A percentile compares a stretch with the other conserved stretches of the same genome.
phyloP scores from a whole-genome alignment of 2,329 filamentous ascomycete species.

The Fusarium newnesense region DNA sequence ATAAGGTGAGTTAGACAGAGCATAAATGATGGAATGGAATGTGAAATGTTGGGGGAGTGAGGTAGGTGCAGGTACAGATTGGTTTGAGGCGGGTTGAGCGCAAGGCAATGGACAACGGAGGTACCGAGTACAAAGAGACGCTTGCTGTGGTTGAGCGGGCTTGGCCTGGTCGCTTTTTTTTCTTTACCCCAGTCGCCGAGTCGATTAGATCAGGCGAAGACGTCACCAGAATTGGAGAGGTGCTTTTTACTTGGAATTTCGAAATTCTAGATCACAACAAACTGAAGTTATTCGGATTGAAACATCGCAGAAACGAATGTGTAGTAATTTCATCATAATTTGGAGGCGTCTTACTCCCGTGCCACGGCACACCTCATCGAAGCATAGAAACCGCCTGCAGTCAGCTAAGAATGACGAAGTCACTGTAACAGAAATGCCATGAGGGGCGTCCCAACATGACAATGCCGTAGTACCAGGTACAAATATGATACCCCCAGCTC shows the following conservation, averaged over 20 bases:
- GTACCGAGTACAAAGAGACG: constrained; percentile 30
- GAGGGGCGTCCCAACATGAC: constrained; percentile 32
- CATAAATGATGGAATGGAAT: constrained; percentile 29
- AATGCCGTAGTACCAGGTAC: constrained; percentile 24
- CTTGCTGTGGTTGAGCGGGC: constrained; percentile 26
- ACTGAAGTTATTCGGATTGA: neutral
- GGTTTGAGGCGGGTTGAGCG: constrained; percentile 21
- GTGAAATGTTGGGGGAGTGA: constrained; percentile 34
- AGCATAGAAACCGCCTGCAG: constrained; percentile 6
- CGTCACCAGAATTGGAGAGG: constrained; percentile 26
- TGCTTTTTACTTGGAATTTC: neutral
- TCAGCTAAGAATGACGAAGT: constrained; percentile 33
- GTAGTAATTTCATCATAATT: neutral
- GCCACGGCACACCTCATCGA: neutral
- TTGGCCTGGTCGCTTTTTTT: constrained; percentile 18
- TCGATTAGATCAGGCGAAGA: constrained; percentile 29
- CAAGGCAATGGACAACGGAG: constrained; percentile 3
- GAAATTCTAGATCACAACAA: neutral
- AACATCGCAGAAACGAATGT: neutral
- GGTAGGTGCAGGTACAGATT: constrained; percentile 6
- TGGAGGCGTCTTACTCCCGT: constrained; percentile 18
- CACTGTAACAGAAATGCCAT: constrained; percentile 14
- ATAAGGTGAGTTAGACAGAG: constrained; percentile 2
- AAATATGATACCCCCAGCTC: constrained; percentile 26
- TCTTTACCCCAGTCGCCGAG: constrained; percentile 12